These are phyloP conservation scores for Plasmodium cynomolgi DNA, from an alignment of 169 alveolate species.

Conservation along the genomic window DNA sequence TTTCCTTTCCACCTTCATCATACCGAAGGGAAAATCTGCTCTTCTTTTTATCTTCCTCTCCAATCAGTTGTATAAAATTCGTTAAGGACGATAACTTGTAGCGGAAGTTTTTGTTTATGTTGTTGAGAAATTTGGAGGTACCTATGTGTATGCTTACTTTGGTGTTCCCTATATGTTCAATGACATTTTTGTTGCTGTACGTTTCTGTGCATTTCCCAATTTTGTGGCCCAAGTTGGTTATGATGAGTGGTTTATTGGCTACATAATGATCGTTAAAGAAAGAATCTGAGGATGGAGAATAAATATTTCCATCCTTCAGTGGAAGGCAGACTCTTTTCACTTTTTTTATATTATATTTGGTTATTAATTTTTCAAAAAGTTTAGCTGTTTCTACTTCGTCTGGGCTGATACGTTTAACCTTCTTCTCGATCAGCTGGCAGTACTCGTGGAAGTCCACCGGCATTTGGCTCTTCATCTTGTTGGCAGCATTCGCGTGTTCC, in stretches of 20 bases:
- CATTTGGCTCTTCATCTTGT: neutral
- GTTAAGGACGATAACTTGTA: constrained; percentile 40
- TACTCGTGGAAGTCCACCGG: constrained; percentile 1
- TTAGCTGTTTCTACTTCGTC: constrained; percentile 73
- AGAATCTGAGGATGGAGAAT: neutral
- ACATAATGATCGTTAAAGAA: constrained; percentile 51
- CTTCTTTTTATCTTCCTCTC: constrained; percentile 58
- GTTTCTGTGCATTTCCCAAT: constrained; percentile 56
- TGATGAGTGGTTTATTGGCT: constrained; percentile 50
- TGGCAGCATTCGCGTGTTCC: neutral
- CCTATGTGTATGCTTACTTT: constrained; percentile 73
- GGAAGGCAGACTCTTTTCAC: constrained; percentile 12
- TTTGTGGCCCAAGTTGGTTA: constrained; percentile 33
- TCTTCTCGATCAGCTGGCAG: constrained; percentile 10
- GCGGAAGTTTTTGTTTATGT: constrained; percentile 50
- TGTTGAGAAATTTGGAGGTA: constrained; percentile 50
- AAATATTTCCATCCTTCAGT: neutral
- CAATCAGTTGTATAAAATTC: constrained; percentile 41
- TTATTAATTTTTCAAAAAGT: constrained; percentile 57
- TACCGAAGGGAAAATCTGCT: constrained; percentile 25
- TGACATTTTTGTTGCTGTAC: constrained; percentile 28
- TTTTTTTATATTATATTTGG: constrained; percentile 60
- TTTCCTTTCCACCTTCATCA: constrained; percentile 10
- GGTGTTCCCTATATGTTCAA: constrained; percentile 53
- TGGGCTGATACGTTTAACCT: constrained; percentile 3